Conservation (phyloP, 1,139 yeast genomes). For the Petasospora fabianii region DNA sequence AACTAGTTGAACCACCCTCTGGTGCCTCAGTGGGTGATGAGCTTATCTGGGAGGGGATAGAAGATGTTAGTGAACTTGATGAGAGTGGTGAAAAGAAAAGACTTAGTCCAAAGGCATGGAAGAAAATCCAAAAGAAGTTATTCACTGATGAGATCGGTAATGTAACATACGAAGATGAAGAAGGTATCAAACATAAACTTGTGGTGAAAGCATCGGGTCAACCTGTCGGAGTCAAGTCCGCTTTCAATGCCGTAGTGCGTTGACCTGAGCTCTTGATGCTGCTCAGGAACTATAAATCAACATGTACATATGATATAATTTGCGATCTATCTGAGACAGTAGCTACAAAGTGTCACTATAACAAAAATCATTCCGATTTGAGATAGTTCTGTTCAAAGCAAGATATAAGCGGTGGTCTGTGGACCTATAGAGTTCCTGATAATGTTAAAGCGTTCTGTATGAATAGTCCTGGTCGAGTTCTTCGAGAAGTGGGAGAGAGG, state of each 20-base stretch:
- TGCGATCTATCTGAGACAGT: too few species aligned
- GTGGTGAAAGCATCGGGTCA: conserved; percentile 4
- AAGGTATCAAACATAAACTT: conserved; percentile 5
- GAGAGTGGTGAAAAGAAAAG: conserved; percentile 10
- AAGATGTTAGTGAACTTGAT: conserved; percentile 2
- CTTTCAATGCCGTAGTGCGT: conserved; percentile 11
- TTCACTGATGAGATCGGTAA: conserved; percentile 19
- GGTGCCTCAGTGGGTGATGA: conserved; percentile 28
- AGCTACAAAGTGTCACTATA: too few species aligned
- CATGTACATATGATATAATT: neutral
- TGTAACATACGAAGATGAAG: conserved; percentile 17
- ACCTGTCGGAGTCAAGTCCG: conserved; percentile 6
- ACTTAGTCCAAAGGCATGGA: conserved; percentile 24
- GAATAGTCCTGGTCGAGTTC: too few species aligned
- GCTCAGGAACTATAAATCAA: neutral
- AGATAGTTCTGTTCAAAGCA: too few species aligned
- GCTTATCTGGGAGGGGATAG: conserved; percentile 26
- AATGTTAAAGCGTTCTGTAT: too few species aligned
- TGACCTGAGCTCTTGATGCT: too few species aligned
- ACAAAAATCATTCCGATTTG: too few species aligned
- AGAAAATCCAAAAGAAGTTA: conserved; percentile 18
- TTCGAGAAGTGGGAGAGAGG: too few species aligned
- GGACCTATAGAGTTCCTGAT: too few species aligned
- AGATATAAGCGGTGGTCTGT: too few species aligned
- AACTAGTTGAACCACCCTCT: conserved; percentile 38